Conservation (phyloP, 2,329 filamentous ascomycete species). For the Talaromyces sp. region DNA sequence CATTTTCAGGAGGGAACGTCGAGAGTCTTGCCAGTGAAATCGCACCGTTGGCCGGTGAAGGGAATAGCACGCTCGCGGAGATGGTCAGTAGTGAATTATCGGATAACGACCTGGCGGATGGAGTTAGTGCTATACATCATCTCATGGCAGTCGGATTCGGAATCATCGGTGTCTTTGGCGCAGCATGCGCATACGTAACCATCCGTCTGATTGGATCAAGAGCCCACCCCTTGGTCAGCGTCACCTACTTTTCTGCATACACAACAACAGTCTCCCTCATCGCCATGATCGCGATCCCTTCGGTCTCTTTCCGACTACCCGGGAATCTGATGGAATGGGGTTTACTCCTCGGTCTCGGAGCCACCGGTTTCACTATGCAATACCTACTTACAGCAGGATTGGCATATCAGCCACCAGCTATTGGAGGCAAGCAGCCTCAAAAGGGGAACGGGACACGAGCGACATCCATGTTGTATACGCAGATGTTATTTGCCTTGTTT, state of each 20-base stretch:
- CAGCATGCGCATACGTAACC: conserved; percentile 69
- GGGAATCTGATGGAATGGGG: conserved; percentile 58
- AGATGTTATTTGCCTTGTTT: conserved; percentile 66
- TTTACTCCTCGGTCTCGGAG: conserved; percentile 64
- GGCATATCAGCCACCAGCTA: conserved; percentile 61
- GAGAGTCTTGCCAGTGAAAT: conserved; percentile 10
- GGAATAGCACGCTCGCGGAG: conserved; percentile 8
- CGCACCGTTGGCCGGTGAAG: neutral
- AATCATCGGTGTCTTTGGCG: conserved; percentile 73
- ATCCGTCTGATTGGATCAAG: conserved; percentile 77
- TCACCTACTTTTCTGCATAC: conserved; percentile 76
- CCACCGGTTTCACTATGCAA: conserved; percentile 79
- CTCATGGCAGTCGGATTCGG: conserved; percentile 68
- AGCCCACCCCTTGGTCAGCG: conserved; percentile 76
- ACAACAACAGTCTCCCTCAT: conserved; percentile 65
- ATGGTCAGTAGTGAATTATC: neutral
- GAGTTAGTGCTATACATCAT: conserved; percentile 53
- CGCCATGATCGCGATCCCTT: conserved; percentile 57
- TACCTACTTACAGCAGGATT: conserved; percentile 78
- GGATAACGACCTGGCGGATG: neutral
- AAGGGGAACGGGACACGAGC: conserved; percentile 45
- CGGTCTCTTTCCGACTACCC: conserved; percentile 57
- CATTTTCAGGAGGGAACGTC: conserved; percentile 37
- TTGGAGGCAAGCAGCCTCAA: conserved; percentile 11
- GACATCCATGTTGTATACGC: conserved; percentile 66